Evolutionary conservation across 2,329 filamentous ascomycete species (phyloP).

Genomic region (Rhinocladiella similis): DNA sequence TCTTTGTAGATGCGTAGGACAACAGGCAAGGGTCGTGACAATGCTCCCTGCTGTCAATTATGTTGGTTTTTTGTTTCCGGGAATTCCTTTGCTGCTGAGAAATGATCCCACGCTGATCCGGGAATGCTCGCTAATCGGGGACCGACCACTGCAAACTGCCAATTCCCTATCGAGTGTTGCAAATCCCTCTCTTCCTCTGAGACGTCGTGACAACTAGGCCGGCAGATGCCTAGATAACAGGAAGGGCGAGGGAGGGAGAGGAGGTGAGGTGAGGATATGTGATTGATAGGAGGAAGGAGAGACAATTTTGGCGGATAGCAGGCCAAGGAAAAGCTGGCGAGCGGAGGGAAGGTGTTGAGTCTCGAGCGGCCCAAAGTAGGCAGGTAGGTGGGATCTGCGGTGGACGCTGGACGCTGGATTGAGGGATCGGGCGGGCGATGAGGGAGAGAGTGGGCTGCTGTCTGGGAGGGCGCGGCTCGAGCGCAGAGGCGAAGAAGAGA

Average conservation of each 20-base stretch:
- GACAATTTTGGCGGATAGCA: constrained; percentile 14
- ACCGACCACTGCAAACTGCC: constrained; percentile 6
- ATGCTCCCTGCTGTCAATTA: constrained; percentile 4
- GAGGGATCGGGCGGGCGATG: constrained; percentile 4
- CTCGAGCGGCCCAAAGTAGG: constrained; percentile 24
- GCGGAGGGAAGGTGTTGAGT: constrained; percentile 25
- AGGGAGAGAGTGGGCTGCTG: constrained; percentile 6
- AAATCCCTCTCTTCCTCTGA: constrained; percentile 13
- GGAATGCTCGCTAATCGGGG: constrained; percentile 17
- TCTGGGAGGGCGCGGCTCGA: constrained; percentile 24
- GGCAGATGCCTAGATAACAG: constrained; percentile 19
- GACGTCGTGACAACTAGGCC: constrained; percentile 17
- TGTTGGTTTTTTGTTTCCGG: constrained; percentile 11
- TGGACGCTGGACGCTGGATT: constrained; percentile 9
- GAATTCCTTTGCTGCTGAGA: constrained; percentile 15
- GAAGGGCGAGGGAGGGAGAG: constrained; percentile 1
- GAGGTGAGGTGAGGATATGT: constrained; percentile 5
- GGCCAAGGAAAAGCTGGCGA: constrained; percentile 21
- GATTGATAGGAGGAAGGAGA: constrained; percentile 9
- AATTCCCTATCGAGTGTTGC: constrained; percentile 4
- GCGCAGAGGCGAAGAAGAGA: constrained; percentile 17
- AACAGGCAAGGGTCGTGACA: constrained; percentile 12
- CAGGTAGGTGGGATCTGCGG: constrained; percentile 21
- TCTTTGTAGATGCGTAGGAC: not conserved
- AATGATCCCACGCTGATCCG: constrained; percentile 19